Evolutionary conservation across 306 rosid species (phyloP).

Genomic region (Ceratonia siliqua): DNA sequence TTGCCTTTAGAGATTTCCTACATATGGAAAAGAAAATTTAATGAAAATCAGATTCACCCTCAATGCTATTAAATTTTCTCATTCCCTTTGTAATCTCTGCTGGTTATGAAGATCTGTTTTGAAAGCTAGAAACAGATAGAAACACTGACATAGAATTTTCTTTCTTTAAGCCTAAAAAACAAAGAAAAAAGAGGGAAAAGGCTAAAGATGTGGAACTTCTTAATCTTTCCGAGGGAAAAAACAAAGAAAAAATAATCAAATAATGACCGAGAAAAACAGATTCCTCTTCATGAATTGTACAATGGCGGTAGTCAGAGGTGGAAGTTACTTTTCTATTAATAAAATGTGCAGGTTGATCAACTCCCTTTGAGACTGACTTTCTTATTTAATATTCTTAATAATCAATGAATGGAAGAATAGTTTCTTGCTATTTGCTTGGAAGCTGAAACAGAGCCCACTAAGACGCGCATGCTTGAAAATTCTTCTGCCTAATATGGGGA

Average conservation of each 20-base stretch:
- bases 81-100: neutral
- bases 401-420: too few relatives aligned
- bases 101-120: neutral
- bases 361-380: slow-evolving; percentile 52
- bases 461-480: slow-evolving; percentile 46
- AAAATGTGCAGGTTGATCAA: slow-evolving; percentile 47
- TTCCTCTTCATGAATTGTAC: slow-evolving; percentile 52
- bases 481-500: too few relatives aligned
- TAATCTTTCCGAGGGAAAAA: neutral
- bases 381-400: slow-evolving; percentile 29
- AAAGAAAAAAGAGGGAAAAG: too few relatives aligned
- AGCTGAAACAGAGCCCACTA: slow-evolving; percentile 61
- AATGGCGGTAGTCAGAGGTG: slow-evolving; percentile 56
- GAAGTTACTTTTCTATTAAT: slow-evolving; percentile 40
- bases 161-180: slow-evolving; percentile 10
- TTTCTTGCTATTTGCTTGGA: too few relatives aligned
- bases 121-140: neutral
- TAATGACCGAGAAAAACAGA: slow-evolving; percentile 41
- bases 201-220: too few relatives aligned
- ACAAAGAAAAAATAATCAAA: slow-evolving; percentile 29
- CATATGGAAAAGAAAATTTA: slow-evolving; percentile 19
- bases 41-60: slow-evolving; percentile 39
- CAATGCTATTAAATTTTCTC: neutral
- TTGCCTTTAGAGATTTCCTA: slow-evolving; percentile 39
- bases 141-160: slow-evolving; percentile 32